Evolutionary conservation across 768 basidiomycete genomes (phyloP), one percentile per base, ranked within the genome.

Genomic region (Roridomyces roridus): DNA sequence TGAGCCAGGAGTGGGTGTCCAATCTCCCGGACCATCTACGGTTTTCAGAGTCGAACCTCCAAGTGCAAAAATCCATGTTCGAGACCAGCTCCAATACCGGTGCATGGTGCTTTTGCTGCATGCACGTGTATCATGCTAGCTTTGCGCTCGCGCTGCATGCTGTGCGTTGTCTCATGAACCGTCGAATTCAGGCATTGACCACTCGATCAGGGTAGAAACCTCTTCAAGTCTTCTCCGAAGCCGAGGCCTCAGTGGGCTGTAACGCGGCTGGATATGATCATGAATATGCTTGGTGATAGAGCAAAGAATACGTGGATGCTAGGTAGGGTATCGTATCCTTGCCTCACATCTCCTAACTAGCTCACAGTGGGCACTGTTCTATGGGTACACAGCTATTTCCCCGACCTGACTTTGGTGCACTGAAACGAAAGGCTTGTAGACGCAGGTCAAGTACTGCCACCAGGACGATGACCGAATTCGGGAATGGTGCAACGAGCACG

Each of bases 41-140:
- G 8, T 92, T 89, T 66, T 86, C 82, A 21, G 85, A 88, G 42
- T 82, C 88, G 64, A 91, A 81, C 67, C 70, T 92, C 18, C 76
- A 79, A 60, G 82, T 86, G 18, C 89, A 93, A 63, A 75, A 85
- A 59, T 81, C 85, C 17, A 89, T 91, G 84, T 88, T 92, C 62
- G 90, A 91, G 66, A 92, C 91, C 20, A 84, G 83, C 63, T 87
- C 88, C 15, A 91, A 90, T 63, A 81, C 81, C 25, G 88, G 91
- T 42, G 88, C 89, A 10, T 93, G 91, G 92, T 89, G 87, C 64
- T 94, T 84, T 73, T 89, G 84, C 61, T 79, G 79, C 67, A 88
- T 91, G 78, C 91, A 94, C 68, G 77, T 85, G 41, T 75, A 88
- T 59, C 83, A 92, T 63, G 88, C 87, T 37, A 87, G 87, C 55